Conservation (phyloP, 345 rosid species). For the Hibiscus mutabilis region DNA sequence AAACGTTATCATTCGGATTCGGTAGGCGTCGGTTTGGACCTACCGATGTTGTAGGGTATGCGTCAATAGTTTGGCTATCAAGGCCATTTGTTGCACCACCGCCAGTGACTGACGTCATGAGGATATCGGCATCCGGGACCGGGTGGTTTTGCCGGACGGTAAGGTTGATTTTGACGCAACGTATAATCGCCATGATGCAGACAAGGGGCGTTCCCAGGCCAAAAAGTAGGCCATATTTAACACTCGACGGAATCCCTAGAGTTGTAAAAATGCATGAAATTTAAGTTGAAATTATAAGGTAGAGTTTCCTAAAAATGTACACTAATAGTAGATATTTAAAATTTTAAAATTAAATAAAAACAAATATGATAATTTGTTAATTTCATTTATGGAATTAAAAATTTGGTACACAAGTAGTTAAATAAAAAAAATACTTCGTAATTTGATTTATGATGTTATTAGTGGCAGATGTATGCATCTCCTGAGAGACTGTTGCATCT, state of each 20-base stretch:
- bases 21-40: background rate
- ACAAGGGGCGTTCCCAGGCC: background rate
- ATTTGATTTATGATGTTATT: no score
- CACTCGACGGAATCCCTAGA: background rate
- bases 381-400: no score
- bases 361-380: no score
- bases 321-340: no score
- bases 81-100: background rate
- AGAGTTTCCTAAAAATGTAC: no score
- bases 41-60: background rate
- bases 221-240: background rate
- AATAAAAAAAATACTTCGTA: no score
- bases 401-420: no score
- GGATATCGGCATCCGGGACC: background rate
- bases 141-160: background rate
- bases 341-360: no score
- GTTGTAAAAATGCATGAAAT: background rate
- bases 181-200: background rate
- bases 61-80: background rate
- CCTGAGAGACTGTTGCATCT: no score
- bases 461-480: no score
- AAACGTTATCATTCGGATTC: background rate
- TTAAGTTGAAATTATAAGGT: no score
- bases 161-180: background rate
- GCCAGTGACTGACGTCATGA: background rate